Percentiles rank a stretch among this genome's conserved stretches.
Evolutionary conservation across 441 rosid species (phyloP).

Genomic region (Gossypium gossypioides): DNA sequence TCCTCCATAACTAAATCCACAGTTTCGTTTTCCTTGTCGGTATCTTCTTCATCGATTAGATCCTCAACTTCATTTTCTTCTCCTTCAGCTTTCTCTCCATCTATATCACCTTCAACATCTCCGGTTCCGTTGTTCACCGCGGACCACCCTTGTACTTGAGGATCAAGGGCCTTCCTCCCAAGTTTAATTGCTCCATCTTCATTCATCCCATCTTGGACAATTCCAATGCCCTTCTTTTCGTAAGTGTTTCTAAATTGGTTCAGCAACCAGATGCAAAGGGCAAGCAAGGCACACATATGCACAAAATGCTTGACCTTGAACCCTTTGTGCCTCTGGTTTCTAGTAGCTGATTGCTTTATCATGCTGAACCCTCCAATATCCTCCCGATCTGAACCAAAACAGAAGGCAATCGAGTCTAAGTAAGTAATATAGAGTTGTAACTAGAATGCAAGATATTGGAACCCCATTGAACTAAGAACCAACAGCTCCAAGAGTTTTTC

Average conservation of each 20-base stretch:
- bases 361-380: constrained; percentile 11
- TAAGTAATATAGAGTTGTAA: too few relatives aligned
- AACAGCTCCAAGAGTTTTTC: too few relatives aligned
- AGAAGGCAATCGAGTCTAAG: background rate
- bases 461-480: too few relatives aligned
- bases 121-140: background rate
- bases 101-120: too few relatives aligned
- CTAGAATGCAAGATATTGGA: too few relatives aligned
- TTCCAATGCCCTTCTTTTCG: constrained; percentile 15
- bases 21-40: constrained; percentile 13
- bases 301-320: constrained; percentile 43
- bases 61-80: constrained; percentile 36
- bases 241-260: constrained; percentile 36
- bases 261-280: constrained; percentile 42
- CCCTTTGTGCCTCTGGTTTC: constrained; percentile 41
- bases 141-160: background rate
- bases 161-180: constrained; percentile 42
- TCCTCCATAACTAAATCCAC: constrained; percentile 7
- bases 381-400: constrained; percentile 1
- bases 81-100: background rate
- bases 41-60: constrained; percentile 50
- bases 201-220: background rate
- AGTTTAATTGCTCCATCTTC: constrained; percentile 20
- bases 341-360: constrained; percentile 35
- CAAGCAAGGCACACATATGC: constrained; percentile 38